Base-by-base conservation (phyloP, 2,329 filamentous ascomycete genomes). In the Fusarium dimerum region DNA sequence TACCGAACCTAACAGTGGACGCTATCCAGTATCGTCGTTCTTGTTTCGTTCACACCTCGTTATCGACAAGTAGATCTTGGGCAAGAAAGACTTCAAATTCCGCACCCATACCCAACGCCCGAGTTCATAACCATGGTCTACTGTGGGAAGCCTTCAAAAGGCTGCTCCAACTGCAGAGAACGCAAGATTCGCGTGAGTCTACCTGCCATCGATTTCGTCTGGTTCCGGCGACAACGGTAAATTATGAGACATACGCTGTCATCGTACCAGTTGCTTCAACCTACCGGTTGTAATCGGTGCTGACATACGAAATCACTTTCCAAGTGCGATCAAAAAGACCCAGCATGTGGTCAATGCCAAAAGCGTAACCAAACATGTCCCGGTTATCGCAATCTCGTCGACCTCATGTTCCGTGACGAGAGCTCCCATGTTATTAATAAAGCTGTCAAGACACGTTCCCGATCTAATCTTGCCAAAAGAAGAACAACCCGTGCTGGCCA, bases 381-480 rank as follows among this genome's bases (percentile, higher is more conserved):
- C 32, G 81, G 81, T 50, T 84, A 84, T 59, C 72, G 80, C 41
- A 79, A 80, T 55, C 70, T 78, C 45, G 75, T 81, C 40, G 80
- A 83, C 57, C 73, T 83, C 54, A 81, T 83, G 73, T 83, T 84
- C 59, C 76, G 80, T 40, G 78, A 83, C 60, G 78, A 83, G 64
- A 83, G 78, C 56, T 75, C 73, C 32, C 78, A 80, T 62, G 80
- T 83, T 50, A 80, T 79, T 58, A 76, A 77, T 59, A 82, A 80
- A 67, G 78, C 76, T 43, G 74, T 72, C 47, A 73, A 72, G 51
- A 60, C 54, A 45, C 62, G 65, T 26, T 58, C 64, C 17, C 65
- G 65, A 26, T 42, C 52, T 47, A 63, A 59, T 34, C 20, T 26
- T 26, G 54, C 56, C 20, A 50, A 49, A 40, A 63, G 60, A 50